Evolutionary conservation across 1,284 basidiomycete species (phyloP).

Genomic region (Irpex sp.): DNA sequence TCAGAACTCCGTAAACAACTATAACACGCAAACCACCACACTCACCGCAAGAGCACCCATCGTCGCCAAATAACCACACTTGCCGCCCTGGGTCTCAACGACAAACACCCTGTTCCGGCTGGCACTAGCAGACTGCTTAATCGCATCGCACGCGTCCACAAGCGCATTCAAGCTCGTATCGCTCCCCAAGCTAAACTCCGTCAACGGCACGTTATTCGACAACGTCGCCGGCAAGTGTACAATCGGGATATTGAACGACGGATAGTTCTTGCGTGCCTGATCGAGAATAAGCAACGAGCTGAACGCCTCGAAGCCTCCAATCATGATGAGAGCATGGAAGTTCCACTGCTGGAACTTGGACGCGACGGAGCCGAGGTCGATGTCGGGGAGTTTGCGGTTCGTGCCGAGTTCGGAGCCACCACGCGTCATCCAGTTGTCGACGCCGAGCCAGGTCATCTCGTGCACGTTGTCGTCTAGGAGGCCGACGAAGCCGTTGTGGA

Average conservation of each 20-base stretch:
- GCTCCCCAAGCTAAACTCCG: constrained; percentile 91
- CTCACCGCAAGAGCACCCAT: constrained; percentile 92
- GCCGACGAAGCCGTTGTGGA: constrained; percentile 95
- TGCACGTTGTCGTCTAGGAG: constrained; percentile 85
- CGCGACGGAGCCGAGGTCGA: constrained; percentile 84
- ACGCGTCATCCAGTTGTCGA: constrained; percentile 93
- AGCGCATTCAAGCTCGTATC: constrained; percentile 96
- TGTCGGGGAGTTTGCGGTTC: constrained; percentile 83
- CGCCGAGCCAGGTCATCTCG: constrained; percentile 92
- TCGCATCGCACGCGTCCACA: constrained; percentile 96
- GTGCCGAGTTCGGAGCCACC: constrained; percentile 99
- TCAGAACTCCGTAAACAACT: not conserved
- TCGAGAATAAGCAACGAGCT: constrained; percentile 75
- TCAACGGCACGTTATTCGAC: constrained; percentile 97
- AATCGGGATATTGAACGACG: constrained; percentile 91
- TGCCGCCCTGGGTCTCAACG: constrained; percentile 96
- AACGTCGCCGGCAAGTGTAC: constrained; percentile 92
- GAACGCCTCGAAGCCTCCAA: constrained; percentile 97
- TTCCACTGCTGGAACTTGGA: constrained; percentile 85
- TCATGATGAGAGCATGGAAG: constrained; percentile 81
- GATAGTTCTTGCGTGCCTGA: constrained; percentile 76
- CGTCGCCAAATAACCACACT: constrained; percentile 93
- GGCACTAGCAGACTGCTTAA: constrained; percentile 96
- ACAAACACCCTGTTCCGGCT: constrained; percentile 95
- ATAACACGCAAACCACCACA: constrained; percentile 11